These are phyloP conservation scores for Salix viminalis DNA, from an alignment of 345 rosid genomes.

Conservation along the genomic window DNA sequence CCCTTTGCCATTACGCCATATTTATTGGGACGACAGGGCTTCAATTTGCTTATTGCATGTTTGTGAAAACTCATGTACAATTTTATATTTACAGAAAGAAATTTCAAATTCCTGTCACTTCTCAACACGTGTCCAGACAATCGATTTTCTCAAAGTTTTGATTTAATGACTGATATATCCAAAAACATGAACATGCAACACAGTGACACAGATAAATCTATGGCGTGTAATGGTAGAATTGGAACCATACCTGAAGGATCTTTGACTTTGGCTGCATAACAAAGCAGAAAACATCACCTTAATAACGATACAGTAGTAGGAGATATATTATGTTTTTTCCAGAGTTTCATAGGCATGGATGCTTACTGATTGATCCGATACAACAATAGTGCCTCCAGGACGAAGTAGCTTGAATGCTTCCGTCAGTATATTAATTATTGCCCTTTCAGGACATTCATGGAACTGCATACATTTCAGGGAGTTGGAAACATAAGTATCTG, in stretches of 20 bases:
- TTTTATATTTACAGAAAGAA: background rate
- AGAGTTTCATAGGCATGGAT: background rate
- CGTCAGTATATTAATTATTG: slow-evolving; percentile 35
- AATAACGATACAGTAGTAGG: slow-evolving; percentile 1
- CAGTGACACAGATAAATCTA: background rate
- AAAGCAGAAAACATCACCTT: background rate
- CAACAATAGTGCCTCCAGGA: slow-evolving; percentile 53
- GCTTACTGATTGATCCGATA: slow-evolving; percentile 52
- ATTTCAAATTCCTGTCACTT: background rate
- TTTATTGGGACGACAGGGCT: background rate
- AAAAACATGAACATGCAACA: too few relatives aligned
- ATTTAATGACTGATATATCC: too few relatives aligned
- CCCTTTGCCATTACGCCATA: too few relatives aligned
- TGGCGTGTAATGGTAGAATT: background rate
- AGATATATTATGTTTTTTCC: background rate
- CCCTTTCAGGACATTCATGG: slow-evolving; percentile 63
- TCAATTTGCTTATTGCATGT: background rate
- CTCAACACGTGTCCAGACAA: too few relatives aligned
- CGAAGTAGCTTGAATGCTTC: slow-evolving; percentile 50
- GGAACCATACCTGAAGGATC: slow-evolving; percentile 49
- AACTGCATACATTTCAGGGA: slow-evolving; percentile 30
- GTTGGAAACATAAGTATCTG: background rate
- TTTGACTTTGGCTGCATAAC: slow-evolving; percentile 54
- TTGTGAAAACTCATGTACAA: background rate
- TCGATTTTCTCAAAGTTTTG: too few relatives aligned